Evolutionary conservation across 345 rosid genomes (phyloP).

Genomic region (Aquilaria yunnanensis): DNA sequence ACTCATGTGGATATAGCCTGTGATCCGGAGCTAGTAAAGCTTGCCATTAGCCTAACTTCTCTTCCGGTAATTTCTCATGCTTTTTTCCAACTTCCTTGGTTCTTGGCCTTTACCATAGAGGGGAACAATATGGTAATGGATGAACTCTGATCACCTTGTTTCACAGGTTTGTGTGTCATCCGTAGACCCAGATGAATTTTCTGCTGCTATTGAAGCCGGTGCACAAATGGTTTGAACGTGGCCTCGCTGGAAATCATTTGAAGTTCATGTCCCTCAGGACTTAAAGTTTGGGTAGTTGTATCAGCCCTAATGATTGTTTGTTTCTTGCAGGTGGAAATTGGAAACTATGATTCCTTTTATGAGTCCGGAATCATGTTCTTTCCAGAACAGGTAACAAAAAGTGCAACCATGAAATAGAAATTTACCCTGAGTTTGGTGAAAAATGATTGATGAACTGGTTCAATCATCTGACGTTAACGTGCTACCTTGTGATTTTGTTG

Average conservation of each 20-base stretch:
- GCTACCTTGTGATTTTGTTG: too few relatives aligned
- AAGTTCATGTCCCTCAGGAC: background rate
- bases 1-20: conserved; percentile 69
- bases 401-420: too few relatives aligned
- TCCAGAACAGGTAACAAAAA: conserved; percentile 43
- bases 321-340: conserved; percentile 50
- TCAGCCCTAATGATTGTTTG: too few relatives aligned
- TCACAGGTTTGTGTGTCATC: conserved; percentile 64
- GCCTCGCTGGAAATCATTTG: background rate
- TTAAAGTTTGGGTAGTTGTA: too few relatives aligned
- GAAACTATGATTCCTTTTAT: conserved; percentile 61
- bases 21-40: conserved; percentile 55
- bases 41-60: conserved; percentile 45
- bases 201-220: conserved; percentile 54
- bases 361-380: conserved; percentile 40
- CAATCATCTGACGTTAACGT: too few relatives aligned
- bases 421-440: background rate
- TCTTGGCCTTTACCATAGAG: background rate
- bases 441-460: too few relatives aligned
- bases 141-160: background rate
- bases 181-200: conserved; percentile 44
- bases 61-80: conserved; percentile 40
- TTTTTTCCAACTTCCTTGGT: background rate
- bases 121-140: too few relatives aligned
- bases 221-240: conserved; percentile 40